Percentiles rank a stretch among this genome's conserved stretches.
Evolutionary conservation across 1,284 basidiomycete species (phyloP).

Genomic region (Cystobasidiaceae sp.): DNA sequence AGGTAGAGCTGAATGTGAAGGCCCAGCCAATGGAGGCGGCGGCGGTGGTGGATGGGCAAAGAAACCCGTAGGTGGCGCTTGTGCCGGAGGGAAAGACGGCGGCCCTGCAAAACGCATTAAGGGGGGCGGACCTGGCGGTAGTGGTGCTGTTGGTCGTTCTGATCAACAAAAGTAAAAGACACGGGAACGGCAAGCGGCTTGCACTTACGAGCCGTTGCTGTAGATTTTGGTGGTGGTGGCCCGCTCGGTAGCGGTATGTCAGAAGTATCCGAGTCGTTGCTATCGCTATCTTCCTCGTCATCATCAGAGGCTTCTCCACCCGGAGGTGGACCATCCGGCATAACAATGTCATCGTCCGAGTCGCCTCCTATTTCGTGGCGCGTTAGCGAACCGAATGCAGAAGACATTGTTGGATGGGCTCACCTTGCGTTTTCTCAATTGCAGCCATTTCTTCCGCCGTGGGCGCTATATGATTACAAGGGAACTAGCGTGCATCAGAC

Average conservation of each 20-base stretch:
- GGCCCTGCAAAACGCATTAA: constrained; percentile 10
- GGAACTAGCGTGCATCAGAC: too few relatives aligned
- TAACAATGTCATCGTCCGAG: constrained; percentile 56
- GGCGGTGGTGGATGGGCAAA: constrained; percentile 40
- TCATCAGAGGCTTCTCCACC: constrained; percentile 24
- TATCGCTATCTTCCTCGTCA: constrained; percentile 33
- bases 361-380: constrained; percentile 8
- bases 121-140: constrained; percentile 23
- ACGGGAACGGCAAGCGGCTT: neutral
- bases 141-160: constrained; percentile 27
- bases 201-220: constrained; percentile 6
- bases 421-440: constrained; percentile 31
- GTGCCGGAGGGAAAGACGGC: constrained; percentile 32
- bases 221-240: constrained; percentile 39
- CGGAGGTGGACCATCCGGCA: constrained; percentile 55
- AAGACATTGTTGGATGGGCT: neutral
- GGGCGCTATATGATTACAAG: constrained; percentile 36
- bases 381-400: neutral
- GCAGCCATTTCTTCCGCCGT: constrained; percentile 36
- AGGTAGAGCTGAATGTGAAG: constrained; percentile 26
- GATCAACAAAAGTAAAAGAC: neutral
- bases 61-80: constrained; percentile 17
- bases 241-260: constrained; percentile 41
- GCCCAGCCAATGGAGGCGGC: neutral
- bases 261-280: constrained; percentile 46